Conservation (phyloP, 495 filamentous ascomycete species). For the Penicillium manginii region DNA sequence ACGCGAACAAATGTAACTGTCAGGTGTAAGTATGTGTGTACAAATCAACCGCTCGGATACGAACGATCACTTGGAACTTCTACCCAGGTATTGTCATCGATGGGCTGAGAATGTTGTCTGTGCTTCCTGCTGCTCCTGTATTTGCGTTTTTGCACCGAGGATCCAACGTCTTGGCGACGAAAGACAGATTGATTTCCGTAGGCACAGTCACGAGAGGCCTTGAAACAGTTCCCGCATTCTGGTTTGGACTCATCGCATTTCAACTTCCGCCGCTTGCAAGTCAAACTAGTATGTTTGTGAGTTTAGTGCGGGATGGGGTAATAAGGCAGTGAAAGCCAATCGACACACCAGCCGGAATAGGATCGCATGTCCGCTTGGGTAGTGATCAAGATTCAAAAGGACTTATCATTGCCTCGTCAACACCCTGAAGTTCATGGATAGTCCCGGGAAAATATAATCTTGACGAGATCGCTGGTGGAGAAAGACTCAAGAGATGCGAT, state of each 20-base stretch:
- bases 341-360: no score
- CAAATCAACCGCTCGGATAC: neutral
- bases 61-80: neutral
- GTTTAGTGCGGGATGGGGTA: no score
- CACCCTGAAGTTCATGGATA: no score
- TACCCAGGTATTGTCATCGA: slow-evolving; percentile 10
- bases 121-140: neutral
- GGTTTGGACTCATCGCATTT: slow-evolving; percentile 33
- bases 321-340: no score
- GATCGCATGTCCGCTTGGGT: no score
- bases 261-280: slow-evolving; percentile 33
- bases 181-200: slow-evolving; percentile 18
- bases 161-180: slow-evolving; percentile 5
- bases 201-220: slow-evolving; percentile 18
- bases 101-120: neutral
- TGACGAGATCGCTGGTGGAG: no score
- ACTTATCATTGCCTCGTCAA: no score
- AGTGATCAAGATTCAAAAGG: no score
- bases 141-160: slow-evolving; percentile 8
- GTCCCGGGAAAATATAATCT: no score
- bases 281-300: neutral
- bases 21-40: neutral
- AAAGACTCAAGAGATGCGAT: no score
- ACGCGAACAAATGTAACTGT: slow-evolving; percentile 15
- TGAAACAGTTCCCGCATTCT: slow-evolving; percentile 16